Conservation (phyloP, 2,329 filamentous ascomycete species). For the Stagonosporopsis chrysanthemi region DNA sequence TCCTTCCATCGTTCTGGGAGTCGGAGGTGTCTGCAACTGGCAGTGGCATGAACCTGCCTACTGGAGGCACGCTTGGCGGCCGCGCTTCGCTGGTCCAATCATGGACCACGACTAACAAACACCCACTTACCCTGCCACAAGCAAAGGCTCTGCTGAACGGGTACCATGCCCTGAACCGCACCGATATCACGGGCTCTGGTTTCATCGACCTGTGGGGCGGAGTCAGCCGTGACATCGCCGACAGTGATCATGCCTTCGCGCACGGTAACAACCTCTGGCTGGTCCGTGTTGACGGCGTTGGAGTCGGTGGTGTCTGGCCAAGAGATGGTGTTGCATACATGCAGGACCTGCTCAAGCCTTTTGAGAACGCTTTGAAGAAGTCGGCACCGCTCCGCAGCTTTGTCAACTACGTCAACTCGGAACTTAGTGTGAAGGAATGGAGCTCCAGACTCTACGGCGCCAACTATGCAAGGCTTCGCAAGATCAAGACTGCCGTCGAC, state of each 20-base stretch:
- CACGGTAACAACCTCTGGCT: conserved; percentile 34
- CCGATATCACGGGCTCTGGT: conserved; percentile 24
- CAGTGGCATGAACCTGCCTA: conserved; percentile 21
- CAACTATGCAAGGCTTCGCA: conserved; percentile 24
- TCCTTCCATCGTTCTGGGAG: conserved; percentile 27
- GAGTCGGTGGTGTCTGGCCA: conserved; percentile 18
- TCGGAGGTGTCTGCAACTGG: conserved; percentile 17
- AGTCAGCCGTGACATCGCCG: conserved; percentile 20
- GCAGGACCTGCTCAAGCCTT: conserved; percentile 26
- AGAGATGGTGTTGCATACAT: conserved; percentile 28
- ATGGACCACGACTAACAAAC: conserved; percentile 22
- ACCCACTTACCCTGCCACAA: conserved; percentile 21
- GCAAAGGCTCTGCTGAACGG: conserved; percentile 21
- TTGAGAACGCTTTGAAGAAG: conserved; percentile 24
- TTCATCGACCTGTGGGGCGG: conserved; percentile 33
- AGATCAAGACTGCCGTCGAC: conserved; percentile 26
- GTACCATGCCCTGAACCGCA: conserved; percentile 24
- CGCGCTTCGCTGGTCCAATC: conserved; percentile 27
- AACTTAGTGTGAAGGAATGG: conserved; percentile 25
- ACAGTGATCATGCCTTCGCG: conserved; percentile 22
- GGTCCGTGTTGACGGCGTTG: conserved; percentile 31
- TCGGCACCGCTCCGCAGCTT: conserved; percentile 25
- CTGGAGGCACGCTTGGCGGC: conserved; percentile 24
- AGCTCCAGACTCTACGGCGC: conserved; percentile 25
- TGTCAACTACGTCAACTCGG: conserved; percentile 29